phyloP scores from a whole-genome alignment of 495 filamentous ascomycete genomes.

The Penicillium ucsense region DNA sequence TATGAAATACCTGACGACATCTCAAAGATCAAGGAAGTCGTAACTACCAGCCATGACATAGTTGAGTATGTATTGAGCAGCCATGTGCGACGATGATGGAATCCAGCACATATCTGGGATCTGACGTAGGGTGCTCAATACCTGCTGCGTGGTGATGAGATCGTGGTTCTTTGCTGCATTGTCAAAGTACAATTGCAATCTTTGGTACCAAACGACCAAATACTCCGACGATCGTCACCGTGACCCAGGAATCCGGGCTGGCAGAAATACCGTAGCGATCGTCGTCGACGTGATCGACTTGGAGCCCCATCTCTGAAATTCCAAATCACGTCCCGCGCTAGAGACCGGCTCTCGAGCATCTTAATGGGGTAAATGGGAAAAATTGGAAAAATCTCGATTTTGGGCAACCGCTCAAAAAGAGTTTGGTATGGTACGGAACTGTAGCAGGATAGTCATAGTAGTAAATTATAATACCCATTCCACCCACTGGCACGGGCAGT shows the following conservation, averaged over 20 bases:
- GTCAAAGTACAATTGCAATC: not conserved
- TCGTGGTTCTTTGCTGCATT: not conserved
- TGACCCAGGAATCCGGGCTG: constrained; percentile 23
- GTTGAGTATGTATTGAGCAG: no score
- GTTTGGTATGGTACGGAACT: no score
- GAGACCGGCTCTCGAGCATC: constrained; percentile 7
- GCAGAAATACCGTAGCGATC: constrained; percentile 20
- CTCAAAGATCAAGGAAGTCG: no score
- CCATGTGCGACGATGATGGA: no score
- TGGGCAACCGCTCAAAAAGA: no score
- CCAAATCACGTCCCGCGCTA: constrained; percentile 21
- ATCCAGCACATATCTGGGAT: no score
- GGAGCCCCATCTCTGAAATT: constrained; percentile 25
- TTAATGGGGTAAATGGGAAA: not conserved
- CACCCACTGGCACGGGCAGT: no score
- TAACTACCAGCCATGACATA: no score
- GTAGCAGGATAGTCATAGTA: no score
- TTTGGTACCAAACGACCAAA: constrained; percentile 1
- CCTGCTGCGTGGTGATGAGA: not conserved
- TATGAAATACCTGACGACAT: no score
- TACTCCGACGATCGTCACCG: constrained; percentile 20
- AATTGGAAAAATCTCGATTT: not conserved
- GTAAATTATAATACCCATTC: no score
- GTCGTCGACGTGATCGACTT: constrained; percentile 18
- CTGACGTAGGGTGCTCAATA: no score